Conservation (phyloP, 768 basidiomycete genomes). For the Lanmaoa rubissima region DNA sequence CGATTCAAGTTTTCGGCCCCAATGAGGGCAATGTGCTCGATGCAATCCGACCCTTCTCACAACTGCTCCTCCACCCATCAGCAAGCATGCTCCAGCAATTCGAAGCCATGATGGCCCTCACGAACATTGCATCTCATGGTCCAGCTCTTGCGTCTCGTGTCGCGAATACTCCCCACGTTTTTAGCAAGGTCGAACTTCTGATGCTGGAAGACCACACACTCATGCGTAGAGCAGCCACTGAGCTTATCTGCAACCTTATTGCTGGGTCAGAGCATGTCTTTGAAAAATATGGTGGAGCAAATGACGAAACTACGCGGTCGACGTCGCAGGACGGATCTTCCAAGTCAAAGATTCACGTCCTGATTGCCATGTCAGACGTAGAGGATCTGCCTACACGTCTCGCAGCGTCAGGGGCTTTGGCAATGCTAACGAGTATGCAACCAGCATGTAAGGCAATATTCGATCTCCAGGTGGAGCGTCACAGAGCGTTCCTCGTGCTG, state of each 20-base stretch:
- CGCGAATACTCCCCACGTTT: slow-evolving; percentile 55
- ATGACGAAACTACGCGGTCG: slow-evolving; percentile 35
- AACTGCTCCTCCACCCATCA: slow-evolving; percentile 65
- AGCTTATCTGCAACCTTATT: slow-evolving; percentile 91
- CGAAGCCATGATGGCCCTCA: slow-evolving; percentile 94
- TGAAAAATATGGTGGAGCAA: slow-evolving; percentile 60
- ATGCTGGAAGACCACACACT: slow-evolving; percentile 81
- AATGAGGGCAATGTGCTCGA: slow-evolving; percentile 74
- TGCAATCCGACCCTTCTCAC: slow-evolving; percentile 76
- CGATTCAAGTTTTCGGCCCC: slow-evolving; percentile 88
- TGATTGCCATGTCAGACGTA: slow-evolving; percentile 83
- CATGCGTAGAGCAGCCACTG: slow-evolving; percentile 82
- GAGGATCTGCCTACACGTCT: slow-evolving; percentile 82
- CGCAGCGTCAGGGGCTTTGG: slow-evolving; percentile 90
- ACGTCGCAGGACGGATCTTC: slow-evolving; percentile 34
- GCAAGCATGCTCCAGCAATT: slow-evolving; percentile 81
- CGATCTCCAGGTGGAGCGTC: slow-evolving; percentile 61
- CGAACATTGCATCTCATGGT: slow-evolving; percentile 85
- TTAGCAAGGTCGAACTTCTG: slow-evolving; percentile 67
- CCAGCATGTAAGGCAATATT: slow-evolving; percentile 61
- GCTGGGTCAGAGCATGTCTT: slow-evolving; percentile 75
- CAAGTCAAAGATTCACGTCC: slow-evolving; percentile 71
- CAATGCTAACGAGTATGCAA: slow-evolving; percentile 66
- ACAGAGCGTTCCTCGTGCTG: slow-evolving; percentile 63
- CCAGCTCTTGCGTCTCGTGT: slow-evolving; percentile 65